Evolutionary conservation across 768 basidiomycete genomes (phyloP).

Genomic region (Pleurotus cornucopiae): DNA sequence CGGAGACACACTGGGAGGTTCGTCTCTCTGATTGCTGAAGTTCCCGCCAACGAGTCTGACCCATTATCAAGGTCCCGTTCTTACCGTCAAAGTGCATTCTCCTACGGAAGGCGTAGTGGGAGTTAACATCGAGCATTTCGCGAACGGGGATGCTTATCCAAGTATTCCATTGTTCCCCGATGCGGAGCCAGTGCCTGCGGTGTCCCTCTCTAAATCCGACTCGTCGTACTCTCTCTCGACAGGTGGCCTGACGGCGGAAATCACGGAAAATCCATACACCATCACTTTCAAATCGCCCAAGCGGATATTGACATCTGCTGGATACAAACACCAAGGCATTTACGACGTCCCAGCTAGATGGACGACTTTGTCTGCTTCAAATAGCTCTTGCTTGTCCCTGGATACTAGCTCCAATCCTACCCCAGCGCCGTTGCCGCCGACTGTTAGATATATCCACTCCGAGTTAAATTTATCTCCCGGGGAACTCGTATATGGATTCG

Average conservation of each 20-base stretch:
- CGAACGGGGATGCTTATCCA: conserved; percentile 36
- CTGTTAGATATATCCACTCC: conserved; percentile 46
- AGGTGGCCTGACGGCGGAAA: conserved; percentile 49
- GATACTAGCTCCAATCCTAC: conserved; percentile 57
- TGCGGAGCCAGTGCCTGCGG: conserved; percentile 41
- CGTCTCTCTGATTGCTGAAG: conserved; percentile 6
- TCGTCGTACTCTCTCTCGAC: conserved; percentile 31
- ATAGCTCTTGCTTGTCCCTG: conserved; percentile 52
- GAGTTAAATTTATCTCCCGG: conserved; percentile 66
- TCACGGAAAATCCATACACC: conserved; percentile 57
- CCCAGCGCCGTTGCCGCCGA: conserved; percentile 35
- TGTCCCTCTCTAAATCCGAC: conserved; percentile 29
- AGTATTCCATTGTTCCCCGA: conserved; percentile 62
- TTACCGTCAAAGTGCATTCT: conserved; percentile 47
- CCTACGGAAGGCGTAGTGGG: conserved; percentile 54
- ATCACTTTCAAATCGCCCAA: conserved; percentile 55
- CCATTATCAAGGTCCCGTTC: conserved; percentile 37
- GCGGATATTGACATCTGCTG: conserved; percentile 42
- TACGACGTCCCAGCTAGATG: conserved; percentile 55
- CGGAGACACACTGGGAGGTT: conserved; percentile 59
- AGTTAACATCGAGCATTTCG: conserved; percentile 54
- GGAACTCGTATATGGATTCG: conserved; percentile 70
- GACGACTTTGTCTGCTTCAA: conserved; percentile 45
- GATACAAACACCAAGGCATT: conserved; percentile 51
- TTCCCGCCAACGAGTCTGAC: conserved; percentile 9